These are phyloP conservation scores for Colletotrichum eleusines DNA, from an alignment of 2,329 filamentous ascomycete species.

Conservation along the genomic window DNA sequence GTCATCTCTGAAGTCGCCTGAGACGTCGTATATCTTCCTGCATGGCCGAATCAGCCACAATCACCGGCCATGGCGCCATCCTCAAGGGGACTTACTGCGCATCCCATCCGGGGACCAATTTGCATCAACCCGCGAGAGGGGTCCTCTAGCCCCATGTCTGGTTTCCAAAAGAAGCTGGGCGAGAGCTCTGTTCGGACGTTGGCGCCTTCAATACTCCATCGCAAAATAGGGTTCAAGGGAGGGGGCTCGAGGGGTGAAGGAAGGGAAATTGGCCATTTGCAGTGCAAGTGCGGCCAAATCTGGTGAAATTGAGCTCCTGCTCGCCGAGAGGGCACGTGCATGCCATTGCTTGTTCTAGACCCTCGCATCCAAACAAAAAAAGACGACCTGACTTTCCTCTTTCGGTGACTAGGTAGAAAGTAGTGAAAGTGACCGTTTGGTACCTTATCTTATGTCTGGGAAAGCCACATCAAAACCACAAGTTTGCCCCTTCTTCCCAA, in stretches of 20 bases:
- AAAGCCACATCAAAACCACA: background rate
- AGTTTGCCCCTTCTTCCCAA: background rate
- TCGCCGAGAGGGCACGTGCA: background rate
- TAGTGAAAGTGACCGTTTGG: background rate
- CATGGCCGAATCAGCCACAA: conserved; percentile 25
- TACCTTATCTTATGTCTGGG: background rate
- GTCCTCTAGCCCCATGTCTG: background rate
- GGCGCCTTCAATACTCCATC: background rate
- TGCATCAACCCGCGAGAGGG: background rate
- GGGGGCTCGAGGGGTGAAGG: background rate
- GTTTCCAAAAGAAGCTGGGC: background rate
- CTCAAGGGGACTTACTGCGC: background rate
- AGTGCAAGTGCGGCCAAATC: background rate
- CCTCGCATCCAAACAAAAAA: background rate
- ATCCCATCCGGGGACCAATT: background rate
- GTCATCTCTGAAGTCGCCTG: background rate
- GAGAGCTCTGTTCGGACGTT: background rate
- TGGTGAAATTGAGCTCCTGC: conserved; percentile 2
- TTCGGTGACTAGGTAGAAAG: background rate
- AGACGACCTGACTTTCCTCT: background rate
- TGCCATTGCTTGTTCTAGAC: background rate
- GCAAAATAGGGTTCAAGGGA: background rate
- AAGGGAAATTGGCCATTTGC: background rate
- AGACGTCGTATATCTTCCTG: conserved; percentile 12
- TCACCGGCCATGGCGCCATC: conserved; percentile 20